A percentile compares a stretch with the other conserved stretches of the same genome.
phyloP scores from a whole-genome alignment of 208 protist species.

The Eutreptiella sp. region DNA sequence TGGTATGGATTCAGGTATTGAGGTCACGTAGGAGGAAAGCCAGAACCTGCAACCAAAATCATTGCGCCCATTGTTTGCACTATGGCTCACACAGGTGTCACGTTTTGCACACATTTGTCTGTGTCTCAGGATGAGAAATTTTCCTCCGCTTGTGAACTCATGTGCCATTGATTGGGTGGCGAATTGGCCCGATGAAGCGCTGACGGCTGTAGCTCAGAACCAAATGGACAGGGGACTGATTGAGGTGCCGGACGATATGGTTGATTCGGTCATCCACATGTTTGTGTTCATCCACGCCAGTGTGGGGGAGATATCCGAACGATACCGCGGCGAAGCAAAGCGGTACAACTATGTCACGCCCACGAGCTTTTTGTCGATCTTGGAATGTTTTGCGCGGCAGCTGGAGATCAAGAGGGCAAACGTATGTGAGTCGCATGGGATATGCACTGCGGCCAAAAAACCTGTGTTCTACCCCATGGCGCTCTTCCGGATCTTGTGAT shows the following conservation, averaged over 20 bases:
- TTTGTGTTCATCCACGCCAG: constrained; percentile 83
- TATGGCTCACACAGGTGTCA: too few relatives aligned
- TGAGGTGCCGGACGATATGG: too few relatives aligned
- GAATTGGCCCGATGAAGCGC: constrained; percentile 89
- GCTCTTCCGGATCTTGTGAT: too few relatives aligned
- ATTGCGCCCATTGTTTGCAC: too few relatives aligned
- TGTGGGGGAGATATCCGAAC: constrained; percentile 68
- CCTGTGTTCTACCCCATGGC: too few relatives aligned
- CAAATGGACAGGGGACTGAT: constrained; percentile 41
- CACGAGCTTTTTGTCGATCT: constrained; percentile 91
- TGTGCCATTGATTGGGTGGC: constrained; percentile 98
- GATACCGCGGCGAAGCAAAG: constrained; percentile 78
- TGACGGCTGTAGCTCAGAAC: constrained; percentile 78
- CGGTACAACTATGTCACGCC: constrained; percentile 96
- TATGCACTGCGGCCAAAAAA: too few relatives aligned
- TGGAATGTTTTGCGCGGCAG: constrained; percentile 78
- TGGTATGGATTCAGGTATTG: too few relatives aligned
- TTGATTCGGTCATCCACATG: constrained; percentile 50
- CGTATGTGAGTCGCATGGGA: constrained; percentile 61
- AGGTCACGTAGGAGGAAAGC: too few relatives aligned
- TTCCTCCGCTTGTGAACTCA: constrained; percentile 92
- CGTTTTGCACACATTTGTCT: too few relatives aligned
- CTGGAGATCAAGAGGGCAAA: constrained; percentile 68
- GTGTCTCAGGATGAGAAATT: constrained; percentile 94
- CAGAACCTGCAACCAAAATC: too few relatives aligned